These are phyloP conservation scores for Cubamyces lactineus DNA, from an alignment of 768 basidiomycete genomes.

Conservation along the genomic window DNA sequence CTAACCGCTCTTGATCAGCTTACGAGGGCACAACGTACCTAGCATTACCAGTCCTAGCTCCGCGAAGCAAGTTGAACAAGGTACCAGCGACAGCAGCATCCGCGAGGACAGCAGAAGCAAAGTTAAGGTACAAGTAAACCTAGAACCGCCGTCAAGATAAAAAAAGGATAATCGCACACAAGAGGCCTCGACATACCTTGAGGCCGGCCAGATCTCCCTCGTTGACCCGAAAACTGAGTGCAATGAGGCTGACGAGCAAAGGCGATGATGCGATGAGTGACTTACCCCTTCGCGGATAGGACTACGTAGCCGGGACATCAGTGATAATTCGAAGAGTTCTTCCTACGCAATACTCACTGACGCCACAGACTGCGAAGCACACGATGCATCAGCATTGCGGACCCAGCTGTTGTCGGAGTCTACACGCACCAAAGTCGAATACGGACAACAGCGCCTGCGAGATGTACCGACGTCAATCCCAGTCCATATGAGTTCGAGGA, in stretches of 20 bases:
- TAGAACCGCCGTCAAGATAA: conserved; percentile 25
- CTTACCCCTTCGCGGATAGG: conserved; percentile 57
- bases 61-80: conserved; percentile 51
- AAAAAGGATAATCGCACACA: not conserved
- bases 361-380: conserved; percentile 40
- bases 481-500: not conserved
- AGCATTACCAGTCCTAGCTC: conserved; percentile 54
- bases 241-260: not conserved
- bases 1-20: not conserved
- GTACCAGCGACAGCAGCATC: conserved; percentile 55
- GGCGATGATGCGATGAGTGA: not conserved
- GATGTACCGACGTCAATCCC: conserved; percentile 10
- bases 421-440: conserved; percentile 49
- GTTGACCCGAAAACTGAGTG: conserved; percentile 32
- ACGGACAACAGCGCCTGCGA: conserved; percentile 42
- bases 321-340: not conserved
- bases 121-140: conserved; percentile 55
- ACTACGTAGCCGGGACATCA: conserved; percentile 34
- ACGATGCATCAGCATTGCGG: not conserved
- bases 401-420: not conserved
- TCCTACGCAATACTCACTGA: not conserved
- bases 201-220: conserved; percentile 42
- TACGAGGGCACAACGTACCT: conserved; percentile 37
- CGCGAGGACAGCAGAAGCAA: conserved; percentile 51
- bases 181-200: not conserved